Evolutionary conservation across 768 basidiomycete genomes (phyloP), one percentile per base, ranked within the genome.

Genomic region (Suillus occidentalis): DNA sequence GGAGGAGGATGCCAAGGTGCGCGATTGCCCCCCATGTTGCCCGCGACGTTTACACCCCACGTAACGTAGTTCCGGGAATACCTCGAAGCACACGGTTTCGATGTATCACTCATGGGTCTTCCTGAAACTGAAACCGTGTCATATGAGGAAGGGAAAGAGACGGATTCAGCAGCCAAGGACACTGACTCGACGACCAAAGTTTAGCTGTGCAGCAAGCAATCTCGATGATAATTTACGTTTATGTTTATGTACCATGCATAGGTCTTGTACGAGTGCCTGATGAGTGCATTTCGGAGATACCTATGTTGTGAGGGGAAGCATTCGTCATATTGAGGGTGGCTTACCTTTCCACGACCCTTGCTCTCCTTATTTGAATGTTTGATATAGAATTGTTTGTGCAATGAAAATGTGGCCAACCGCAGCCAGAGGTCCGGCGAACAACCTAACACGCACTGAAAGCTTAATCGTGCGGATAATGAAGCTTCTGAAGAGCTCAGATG

Each of bases 51-150:
- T 25, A 62, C 13, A 66, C 28, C 22, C 56, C 14, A 22, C 34
- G 34, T 43, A 40, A n/a, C 49, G 2, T 69, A 89, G 85, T 96
- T 96, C 87, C 91, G 92, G 62, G 83, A 83, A 68, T 96, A 96
- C 74, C 83, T 97, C 62, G 88, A 87, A 71, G 83, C 78, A 10
- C 75, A 94, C 71, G 94, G 94, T 10, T 96, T 87, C 71, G 94
- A 96, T 73, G 89, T 88, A 40, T 81, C 84, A 9, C 79, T 78
- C 57, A 90, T 94, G 90, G 93, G 92, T 62, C 76, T 87, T 31
- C 60, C 36, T 37, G 71, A 66, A 13, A 67, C 73, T 47, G 77
- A 77, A 12, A 69, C 60, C 57, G 60, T 71, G 36, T 73, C 66
- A 18, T 61, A 68, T 40, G 66, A 66, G 25, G 47, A 66, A 10